phyloP scores from a whole-genome alignment of 1,139 yeast genomes.

The Petasospora rhodanensis region DNA sequence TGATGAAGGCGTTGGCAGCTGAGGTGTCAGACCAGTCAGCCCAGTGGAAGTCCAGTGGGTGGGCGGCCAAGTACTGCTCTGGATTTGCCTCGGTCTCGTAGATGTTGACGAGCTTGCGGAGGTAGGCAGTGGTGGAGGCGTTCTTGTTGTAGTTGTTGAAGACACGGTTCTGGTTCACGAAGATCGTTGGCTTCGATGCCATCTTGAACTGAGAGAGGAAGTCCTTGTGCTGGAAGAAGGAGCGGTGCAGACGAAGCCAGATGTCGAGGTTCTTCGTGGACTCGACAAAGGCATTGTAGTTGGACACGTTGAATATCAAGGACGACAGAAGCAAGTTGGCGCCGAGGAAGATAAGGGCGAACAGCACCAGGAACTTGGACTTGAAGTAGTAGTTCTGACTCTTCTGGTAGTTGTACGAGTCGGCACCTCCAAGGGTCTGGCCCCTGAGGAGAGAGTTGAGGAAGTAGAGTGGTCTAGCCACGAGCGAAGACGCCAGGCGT shows the following conservation, averaged over 20 bases:
- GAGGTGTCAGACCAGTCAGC: conserved; percentile 27
- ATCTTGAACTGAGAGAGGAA: conserved; percentile 20
- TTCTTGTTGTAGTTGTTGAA: conserved; percentile 16
- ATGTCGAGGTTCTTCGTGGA: conserved; percentile 17
- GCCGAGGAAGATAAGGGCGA: conserved; percentile 19
- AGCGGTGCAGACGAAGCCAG: conserved; percentile 18
- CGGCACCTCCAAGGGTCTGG: conserved; percentile 1
- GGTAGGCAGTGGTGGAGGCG: conserved; percentile 17
- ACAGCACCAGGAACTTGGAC: conserved; percentile 19
- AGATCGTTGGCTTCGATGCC: conserved; percentile 6
- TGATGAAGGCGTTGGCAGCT: conserved; percentile 24
- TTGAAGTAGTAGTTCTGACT: conserved; percentile 19
- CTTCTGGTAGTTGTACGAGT: conserved; percentile 8
- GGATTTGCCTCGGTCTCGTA: conserved; percentile 16
- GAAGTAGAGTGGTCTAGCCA: conserved; percentile 4
- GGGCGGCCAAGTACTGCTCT: conserved; percentile 9
- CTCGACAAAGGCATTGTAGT: conserved; percentile 19
- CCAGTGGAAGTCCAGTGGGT: conserved; percentile 26
- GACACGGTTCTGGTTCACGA: conserved; percentile 7
- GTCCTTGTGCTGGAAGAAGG: conserved; percentile 18
- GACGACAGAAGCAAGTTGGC: conserved; percentile 19
- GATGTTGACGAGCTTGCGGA: conserved; percentile 11
- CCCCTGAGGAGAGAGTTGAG: conserved; percentile 4
- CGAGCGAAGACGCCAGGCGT: conserved; percentile 2
- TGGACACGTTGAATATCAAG: conserved; percentile 18